Base-by-base conservation (phyloP, 108 stramenopile genomes). In the Fistulifera solaris region DNA sequence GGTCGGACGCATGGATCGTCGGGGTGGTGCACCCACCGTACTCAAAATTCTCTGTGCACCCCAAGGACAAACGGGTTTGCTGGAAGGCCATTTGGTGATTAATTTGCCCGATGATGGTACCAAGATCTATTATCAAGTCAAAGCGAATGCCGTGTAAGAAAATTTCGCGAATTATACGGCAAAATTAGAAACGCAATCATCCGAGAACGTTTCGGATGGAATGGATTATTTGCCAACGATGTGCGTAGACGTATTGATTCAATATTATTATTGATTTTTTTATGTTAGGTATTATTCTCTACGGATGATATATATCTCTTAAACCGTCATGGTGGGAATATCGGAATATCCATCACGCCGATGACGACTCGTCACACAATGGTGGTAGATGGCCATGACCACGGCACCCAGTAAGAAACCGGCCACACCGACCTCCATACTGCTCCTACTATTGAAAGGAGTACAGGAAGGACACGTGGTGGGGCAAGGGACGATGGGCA, bases 91-190 rank as follows among this genome's bases (percentile, higher is more conserved):
- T 61, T 54, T 90, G 21, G 89, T 90, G 6, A 81, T 90, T 50
- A 86, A 86, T 50, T 67, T 90, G 5, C 89, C 89, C 0, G 89
- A 90, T 45, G 89, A 90, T 41, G 83, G 81, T 51, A 65, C 65
- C 55, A 87, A 86, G 65, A 75, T 90, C 59, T 85, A 74, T 51
- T 90, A 85, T 78, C 82, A 80, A 59, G 65, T 90, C 41, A 68
- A 55, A 17, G 85, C 72, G 27, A 59, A 54, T 35, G 31, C 31
- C 8, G 31, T 35, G 31, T 35, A 35, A n/a, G n/a, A n/a, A n/a
- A n/a, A n/a, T n/a, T n/a, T n/a, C n/a, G n/a, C n/a, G n/a, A n/a
- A n/a, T n/a, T n/a, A n/a, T n/a, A n/a, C n/a, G n/a, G n/a, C n/a
- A n/a, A n/a, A n/a, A n/a, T n/a, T n/a, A n/a, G n/a, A n/a, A n/a